Base-by-base conservation (phyloP, 2,329 filamentous ascomycete species). In the Fusarium anthophilum region DNA sequence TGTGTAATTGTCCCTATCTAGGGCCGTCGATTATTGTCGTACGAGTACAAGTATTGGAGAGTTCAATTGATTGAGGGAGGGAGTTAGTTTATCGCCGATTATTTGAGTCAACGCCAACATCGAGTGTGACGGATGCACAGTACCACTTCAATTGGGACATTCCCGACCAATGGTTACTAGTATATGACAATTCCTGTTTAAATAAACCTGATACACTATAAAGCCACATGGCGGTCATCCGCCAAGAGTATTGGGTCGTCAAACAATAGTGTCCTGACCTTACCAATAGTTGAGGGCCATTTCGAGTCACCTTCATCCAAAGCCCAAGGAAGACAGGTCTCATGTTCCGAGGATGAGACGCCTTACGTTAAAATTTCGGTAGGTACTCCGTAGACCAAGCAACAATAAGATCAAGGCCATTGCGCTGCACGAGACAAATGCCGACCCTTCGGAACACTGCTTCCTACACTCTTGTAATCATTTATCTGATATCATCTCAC, bases 221-320 rank as follows among this genome's bases (percentile, higher is more conserved):
- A 32, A 55, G 26, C 57, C 43, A 56, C 51, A 51, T 38, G 43
- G 48, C 56, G 22, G 43, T 28, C 20, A 51, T 39, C 11, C n/a
- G 39, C 28, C 32, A 47, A 60, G 22, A 24, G 39, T 48, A 54
- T 35, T 24, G 38, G 32, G 13, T 41, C 30, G 50, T 56, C 58
- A 44, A 44, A 26, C 30, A 56, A 44, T 44, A 35, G 10, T 57
- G 20, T 37, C 18, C 37, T 22, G 11, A 35, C 3, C 11, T n/a
- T 35, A 11, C 22, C 15, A 4, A 13, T 32, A 38, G 22, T 10
- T 7, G 18, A 15, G 5, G 17, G 2, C 14, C 8, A 17, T 24
- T 35, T 15, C 26, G 17, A 30, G 22, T 32, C 38, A 24, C 11
- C 17, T 26, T 22, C 18, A 38, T 26, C 18, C 24, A 53, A 12